Evolutionary conservation across 1,139 yeast genomes (phyloP), one percentile per base, ranked within the genome.

Genomic region (Candida frijolesensis): DNA sequence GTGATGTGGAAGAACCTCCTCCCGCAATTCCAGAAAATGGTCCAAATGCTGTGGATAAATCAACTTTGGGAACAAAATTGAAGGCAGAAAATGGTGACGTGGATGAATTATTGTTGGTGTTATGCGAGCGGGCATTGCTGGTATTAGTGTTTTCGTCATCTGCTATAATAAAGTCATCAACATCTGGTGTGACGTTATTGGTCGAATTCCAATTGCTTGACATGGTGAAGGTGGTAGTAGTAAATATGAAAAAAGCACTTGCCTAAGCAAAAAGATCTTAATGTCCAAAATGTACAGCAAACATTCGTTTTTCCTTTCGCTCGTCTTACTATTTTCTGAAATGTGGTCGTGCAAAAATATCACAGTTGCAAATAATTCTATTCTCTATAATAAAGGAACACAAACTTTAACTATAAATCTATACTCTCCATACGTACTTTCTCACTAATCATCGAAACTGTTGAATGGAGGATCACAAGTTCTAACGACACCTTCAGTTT

Each of bases 1-100:
- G 68, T 46, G 76, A 60, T 11, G 38, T 18, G 5, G 59, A 52
- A 11, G 61, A 58, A 30, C 60, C 51, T 5, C 66, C 57, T 19
- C 64, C 56, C 5, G 66, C 61, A 7, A 34, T 14, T 4, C 39
- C 35, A 3, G 46, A 15, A 54, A 75, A 75, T 7, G 79, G 77
- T 11, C 74, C 62, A 55, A 74, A 74, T 8, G 76, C 60, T 7
- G 72, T 62, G 1, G 77, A 71, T 44, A 76, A 64, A 54, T 74
- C 79, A 6, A 76, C 74, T 49, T 68, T 72, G 37, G 84, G 80
- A 34, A 57, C 54, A 51, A 57, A 54, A 29, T 54, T 53, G 42
- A 53, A 56, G 9, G 57, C 51, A 42, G 53, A 34, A 18, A 51
- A 53, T 15, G 48, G 34, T 12, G 46, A 38, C 15, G 46, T 22